Percentiles rank a stretch among this genome's conserved stretches.
Conservation (phyloP, 192 early-diverging fungal species). For the Backusella liffmaniae region DNA sequence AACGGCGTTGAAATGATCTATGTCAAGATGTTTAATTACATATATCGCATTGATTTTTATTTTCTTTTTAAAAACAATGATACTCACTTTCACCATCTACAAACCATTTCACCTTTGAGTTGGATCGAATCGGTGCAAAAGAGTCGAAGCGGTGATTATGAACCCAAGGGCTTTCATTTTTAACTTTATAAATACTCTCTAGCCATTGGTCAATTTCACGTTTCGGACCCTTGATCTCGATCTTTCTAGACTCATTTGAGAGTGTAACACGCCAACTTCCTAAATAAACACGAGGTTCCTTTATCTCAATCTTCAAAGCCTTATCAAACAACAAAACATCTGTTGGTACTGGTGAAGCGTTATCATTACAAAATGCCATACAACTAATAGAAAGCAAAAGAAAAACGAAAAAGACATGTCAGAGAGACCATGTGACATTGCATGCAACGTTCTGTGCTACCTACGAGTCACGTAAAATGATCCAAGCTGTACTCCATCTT, state of each 20-base stretch:
- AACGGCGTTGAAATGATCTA: conserved; percentile 71
- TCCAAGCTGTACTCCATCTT: conserved; percentile 63
- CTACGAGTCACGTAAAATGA: conserved; percentile 66
- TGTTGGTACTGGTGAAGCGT: conserved; percentile 32
- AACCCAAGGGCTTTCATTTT: conserved; percentile 60
- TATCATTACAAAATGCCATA: conserved; percentile 42
- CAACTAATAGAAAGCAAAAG: conserved; percentile 20
- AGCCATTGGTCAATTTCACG: conserved; percentile 64
- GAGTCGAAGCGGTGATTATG: conserved; percentile 61
- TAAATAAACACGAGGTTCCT: conserved; percentile 30
- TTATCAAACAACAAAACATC: conserved; percentile 56
- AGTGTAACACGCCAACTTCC: conserved; percentile 60
- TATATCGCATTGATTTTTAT: neutral
- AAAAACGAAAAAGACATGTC: neutral
- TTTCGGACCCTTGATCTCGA: conserved; percentile 66
- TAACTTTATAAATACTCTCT: conserved; percentile 57
- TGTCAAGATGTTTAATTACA: conserved; percentile 10
- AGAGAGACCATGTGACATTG: neutral
- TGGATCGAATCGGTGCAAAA: conserved; percentile 71
- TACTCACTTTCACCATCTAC: conserved; percentile 53
- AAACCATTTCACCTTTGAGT: conserved; percentile 65
- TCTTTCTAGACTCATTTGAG: conserved; percentile 56
- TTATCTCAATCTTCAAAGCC: conserved; percentile 27
- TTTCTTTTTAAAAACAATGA: no score
- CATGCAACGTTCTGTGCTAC: neutral